Evolutionary conservation across 73 alveolate species (phyloP), one percentile per base, ranked within the genome.

Genomic region (Effrenium voratum): DNA sequence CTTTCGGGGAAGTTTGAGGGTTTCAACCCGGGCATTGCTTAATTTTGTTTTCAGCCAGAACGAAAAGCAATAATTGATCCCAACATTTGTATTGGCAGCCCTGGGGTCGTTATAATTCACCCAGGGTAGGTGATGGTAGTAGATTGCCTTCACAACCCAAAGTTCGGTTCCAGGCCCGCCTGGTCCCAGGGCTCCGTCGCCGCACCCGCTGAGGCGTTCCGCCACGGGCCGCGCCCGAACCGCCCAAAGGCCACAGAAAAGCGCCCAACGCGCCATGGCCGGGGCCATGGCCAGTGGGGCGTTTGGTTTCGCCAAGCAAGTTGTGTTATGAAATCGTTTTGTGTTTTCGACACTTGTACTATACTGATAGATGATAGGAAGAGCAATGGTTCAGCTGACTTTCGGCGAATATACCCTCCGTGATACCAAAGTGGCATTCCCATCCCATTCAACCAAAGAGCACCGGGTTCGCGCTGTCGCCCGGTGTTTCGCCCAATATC

Each of bases 201-300:
- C 72, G 47, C 91, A 80, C 19, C 91, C 91, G 70, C 46, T 68
- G 70, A 80, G 46, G 6, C 91, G 91, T 68, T 80, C 91, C 12
- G 91, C 91, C 46, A 80, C 90, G 5, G 90, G 91, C 12, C 91
- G 91, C 91, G 32, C 91, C 91, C 91, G 46, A 32, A 5, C 44
- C n/a, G 26, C 70, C 32, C 47, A 80, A 60, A 46, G 26, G 63
- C 63, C 63, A 52, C 19, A 19, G 26, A 8, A 19, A 8, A 19
- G 19, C 19, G 63, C 63, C 63, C 26, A 52, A 12, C 63, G 19
- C 19, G 63, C 26, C 26, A 19, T 19, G 19, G 63, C 26, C 19
- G 63, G 63, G 63, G n/a, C 63, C 26, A 52, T 12, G 19, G 63
- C 26, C 19, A 19, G 63, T 52, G 63, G 8, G 63, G 26, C 19